A percentile compares a stretch with the other conserved stretches of the same genome.
Conservation (phyloP, 23 red algal species). For the Gracilaria vermiculophylla region DNA sequence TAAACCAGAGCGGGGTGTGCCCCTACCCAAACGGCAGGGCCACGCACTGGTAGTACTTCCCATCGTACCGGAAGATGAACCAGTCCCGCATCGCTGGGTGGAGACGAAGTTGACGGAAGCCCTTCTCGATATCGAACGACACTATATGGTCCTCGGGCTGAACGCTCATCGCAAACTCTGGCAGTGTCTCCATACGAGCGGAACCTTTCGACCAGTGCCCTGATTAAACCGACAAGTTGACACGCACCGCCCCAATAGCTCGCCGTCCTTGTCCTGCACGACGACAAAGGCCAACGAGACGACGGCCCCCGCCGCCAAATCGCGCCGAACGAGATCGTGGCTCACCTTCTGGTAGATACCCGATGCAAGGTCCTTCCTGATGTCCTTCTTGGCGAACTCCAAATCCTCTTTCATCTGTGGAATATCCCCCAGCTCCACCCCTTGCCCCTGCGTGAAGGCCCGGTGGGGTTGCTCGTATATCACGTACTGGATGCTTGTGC, state of each 20-base stretch:
- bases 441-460: neutral
- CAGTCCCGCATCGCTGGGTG: conserved; percentile 31
- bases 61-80: conserved; percentile 28
- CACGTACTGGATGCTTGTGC: neutral
- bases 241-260: neutral
- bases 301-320: neutral
- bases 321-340: neutral
- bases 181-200: conserved; percentile 18
- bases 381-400: neutral
- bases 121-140: conserved; percentile 20
- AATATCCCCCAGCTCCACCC: neutral
- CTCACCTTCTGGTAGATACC: conserved; percentile 3
- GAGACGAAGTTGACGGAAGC: conserved; percentile 10
- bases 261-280: neutral
- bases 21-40: conserved; percentile 39
- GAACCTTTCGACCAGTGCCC: neutral
- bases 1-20: neutral
- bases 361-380: neutral
- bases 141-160: conserved; percentile 11
- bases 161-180: neutral
- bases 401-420: neutral
- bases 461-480: neutral
- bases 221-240: conserved; percentile 28
- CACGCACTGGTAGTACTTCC: neutral
- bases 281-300: conserved; percentile 17